Percentiles rank a stretch among this genome's conserved stretches.
These are phyloP conservation scores for Fagopyrum esculentum DNA, from an alignment of 148 eudicot genomes.

Conservation along the genomic window DNA sequence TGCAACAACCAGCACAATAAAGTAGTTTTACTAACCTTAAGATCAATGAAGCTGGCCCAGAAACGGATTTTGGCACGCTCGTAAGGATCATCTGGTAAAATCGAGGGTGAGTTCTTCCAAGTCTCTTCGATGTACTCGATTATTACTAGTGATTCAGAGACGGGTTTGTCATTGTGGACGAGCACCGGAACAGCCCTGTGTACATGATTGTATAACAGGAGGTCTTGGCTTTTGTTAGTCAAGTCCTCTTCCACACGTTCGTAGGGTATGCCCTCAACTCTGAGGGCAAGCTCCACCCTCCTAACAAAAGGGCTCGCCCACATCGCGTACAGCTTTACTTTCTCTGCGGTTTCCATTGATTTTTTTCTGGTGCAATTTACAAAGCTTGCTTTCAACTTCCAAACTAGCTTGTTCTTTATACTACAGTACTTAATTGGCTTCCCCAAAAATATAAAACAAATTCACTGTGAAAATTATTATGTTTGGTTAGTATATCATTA, in stretches of 20 bases:
- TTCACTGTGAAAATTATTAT: too few relatives aligned
- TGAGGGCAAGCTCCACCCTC: background rate
- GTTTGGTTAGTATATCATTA: too few relatives aligned
- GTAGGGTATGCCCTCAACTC: background rate
- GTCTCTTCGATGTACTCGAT: background rate
- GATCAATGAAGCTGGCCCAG: conserved; percentile 28
- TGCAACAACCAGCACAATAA: too few relatives aligned
- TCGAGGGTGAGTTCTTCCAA: background rate
- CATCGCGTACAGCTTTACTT: background rate
- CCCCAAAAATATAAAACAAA: too few relatives aligned
- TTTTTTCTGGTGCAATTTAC: too few relatives aligned
- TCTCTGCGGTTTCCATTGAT: background rate
- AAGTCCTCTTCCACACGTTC: background rate
- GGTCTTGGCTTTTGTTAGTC: background rate
- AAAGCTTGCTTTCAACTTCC: too few relatives aligned
- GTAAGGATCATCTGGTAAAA: background rate
- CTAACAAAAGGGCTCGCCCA: background rate
- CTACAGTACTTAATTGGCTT: too few relatives aligned
- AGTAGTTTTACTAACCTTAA: conserved; percentile 14
- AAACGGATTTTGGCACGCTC: conserved; percentile 16
- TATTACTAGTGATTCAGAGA: background rate
- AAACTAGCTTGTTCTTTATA: too few relatives aligned
- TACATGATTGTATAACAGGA: background rate
- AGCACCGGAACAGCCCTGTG: background rate
- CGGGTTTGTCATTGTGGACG: background rate